Base-by-base conservation (phyloP, 495 filamentous ascomycete genomes). In the Talaromyces stipitatus region DNA sequence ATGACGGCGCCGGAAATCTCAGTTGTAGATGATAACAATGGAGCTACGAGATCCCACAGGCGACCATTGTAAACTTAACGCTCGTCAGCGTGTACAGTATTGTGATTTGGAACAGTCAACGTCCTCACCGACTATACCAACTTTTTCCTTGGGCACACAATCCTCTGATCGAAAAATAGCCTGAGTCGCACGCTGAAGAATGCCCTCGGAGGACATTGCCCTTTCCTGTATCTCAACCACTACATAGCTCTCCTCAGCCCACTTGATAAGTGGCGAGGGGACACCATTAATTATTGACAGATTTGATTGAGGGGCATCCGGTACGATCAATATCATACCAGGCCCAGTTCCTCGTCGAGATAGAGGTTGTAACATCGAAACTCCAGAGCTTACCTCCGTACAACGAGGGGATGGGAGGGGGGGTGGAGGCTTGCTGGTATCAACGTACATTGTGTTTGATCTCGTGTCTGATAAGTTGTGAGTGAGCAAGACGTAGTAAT, bases 281-380 rank as follows among this genome's bases (percentile, higher is more conserved):
- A 63, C 27, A 4, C 50, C 50, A 5, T 52, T 26, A 32, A 52
- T 28, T 11, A 52, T 32, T 10, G 26, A 51, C 2, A 59, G 56
- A n/a, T 45, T 55, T 4, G 38, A 54, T 2, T 60, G 16, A 36
- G 33, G n/a, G 28, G 30, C 10, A 29, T 53, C 30, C 2, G 71
- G 64, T 8, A 62, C 58, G 50, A 82, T 53, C 29, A 84, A 57
- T 41, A 85, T 64, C 3, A 85, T 62, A 22, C 79, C 80, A 4
- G 83, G 83, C 0, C 83, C 83, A 27, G 58, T 58, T 4, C 79
- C 82, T 50, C 76, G 75, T 41, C 80, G 75, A 3, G 83, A 81
- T 33, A 85, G 76, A 36, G 82, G 83, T 50, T 77, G 69, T 47
- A 82, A 80, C 9, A 82, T 29, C 1, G n/a, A 32, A 12, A 52